Evolutionary conservation across 352 stramenopile species (phyloP), one percentile per base, ranked within the genome.

Genomic region (Phytophthora meadii): DNA sequence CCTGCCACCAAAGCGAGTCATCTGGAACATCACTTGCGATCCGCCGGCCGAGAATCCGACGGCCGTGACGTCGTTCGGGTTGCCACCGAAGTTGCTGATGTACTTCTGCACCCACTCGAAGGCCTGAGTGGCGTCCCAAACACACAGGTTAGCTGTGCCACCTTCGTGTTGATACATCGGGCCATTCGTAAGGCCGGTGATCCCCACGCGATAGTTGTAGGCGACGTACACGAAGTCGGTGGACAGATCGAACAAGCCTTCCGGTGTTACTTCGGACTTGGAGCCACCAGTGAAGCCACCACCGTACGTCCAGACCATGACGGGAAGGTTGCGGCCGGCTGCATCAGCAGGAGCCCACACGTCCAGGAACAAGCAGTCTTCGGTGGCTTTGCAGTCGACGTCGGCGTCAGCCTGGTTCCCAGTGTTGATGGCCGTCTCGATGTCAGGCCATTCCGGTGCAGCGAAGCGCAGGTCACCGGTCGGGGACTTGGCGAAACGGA

Each of bases 91-190:
- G 12, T 65, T 68, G 36, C 22, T 10, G 48, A 82, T 82, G 58
- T 82, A 72, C 48, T 70, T 61, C n/a, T 70, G 44, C 5, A 76
- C 65, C 70, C 74, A 82, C 50, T 77, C 17, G 40, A 77, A 79
- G 1, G 67, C 74, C 6, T 74, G 47, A 24, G 58, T 57, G 5
- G 71, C 40, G 41, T 82, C 73, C 47, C 61, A 76, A 11, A 77
- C 34, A 1, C 39, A 65, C 28, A 65, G 37, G 37, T 76, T 81
- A 17, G 54, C 52, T 7, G 34, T 51, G 24, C 69, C 63, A 9
- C 73, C 73, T 28, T 81, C 57, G 36, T 66, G 61, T 8, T 77
- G 64, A 41, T 78, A 70, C 15, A 66, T 65, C 6, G 63, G 58
- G 1, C 65, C 70, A 0, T 49, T 56, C 2, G 61, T 48, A 17